Conservation (phyloP, 1,139 yeast genomes). For the Suhomyces choctaworum region DNA sequence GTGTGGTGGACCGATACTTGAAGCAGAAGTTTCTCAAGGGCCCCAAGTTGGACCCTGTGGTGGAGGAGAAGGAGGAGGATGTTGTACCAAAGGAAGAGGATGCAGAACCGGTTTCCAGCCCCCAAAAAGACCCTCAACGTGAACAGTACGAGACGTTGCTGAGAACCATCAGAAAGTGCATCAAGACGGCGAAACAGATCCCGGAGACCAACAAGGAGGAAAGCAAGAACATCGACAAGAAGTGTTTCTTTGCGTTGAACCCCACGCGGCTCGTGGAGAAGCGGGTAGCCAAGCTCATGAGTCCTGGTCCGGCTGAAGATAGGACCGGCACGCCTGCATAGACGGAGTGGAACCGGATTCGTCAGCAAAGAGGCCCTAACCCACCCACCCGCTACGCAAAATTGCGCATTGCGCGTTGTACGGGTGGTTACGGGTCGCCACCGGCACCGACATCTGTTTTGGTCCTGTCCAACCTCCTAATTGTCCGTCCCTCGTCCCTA, state of each 20-base stretch:
- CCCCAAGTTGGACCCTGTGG: conserved; percentile 13
- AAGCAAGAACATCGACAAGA: conserved; percentile 61
- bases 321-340: too few relatives aligned
- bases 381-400: too few relatives aligned
- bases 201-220: conserved; percentile 57
- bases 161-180: conserved; percentile 49
- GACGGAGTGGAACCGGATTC: too few relatives aligned
- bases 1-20: conserved; percentile 66
- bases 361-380: too few relatives aligned
- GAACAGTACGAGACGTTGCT: conserved; percentile 47
- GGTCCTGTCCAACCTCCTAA: too few relatives aligned
- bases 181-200: conserved; percentile 42
- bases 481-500: too few relatives aligned
- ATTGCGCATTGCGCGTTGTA: too few relatives aligned
- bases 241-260: conserved; percentile 60
- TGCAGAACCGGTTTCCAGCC: conserved; percentile 17
- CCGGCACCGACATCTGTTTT: too few relatives aligned
- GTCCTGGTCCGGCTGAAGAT: conserved; percentile 1
- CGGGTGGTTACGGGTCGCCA: too few relatives aligned
- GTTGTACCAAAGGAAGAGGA: conserved; percentile 12
- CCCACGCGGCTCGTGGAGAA: conserved; percentile 55
- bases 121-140: conserved; percentile 10
- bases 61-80: conserved; percentile 4
- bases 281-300: conserved; percentile 28
- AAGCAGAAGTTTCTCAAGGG: conserved; percentile 50